Conservation (phyloP, 2,329 filamentous ascomycete genomes). For the Aciculosporium take region DNA sequence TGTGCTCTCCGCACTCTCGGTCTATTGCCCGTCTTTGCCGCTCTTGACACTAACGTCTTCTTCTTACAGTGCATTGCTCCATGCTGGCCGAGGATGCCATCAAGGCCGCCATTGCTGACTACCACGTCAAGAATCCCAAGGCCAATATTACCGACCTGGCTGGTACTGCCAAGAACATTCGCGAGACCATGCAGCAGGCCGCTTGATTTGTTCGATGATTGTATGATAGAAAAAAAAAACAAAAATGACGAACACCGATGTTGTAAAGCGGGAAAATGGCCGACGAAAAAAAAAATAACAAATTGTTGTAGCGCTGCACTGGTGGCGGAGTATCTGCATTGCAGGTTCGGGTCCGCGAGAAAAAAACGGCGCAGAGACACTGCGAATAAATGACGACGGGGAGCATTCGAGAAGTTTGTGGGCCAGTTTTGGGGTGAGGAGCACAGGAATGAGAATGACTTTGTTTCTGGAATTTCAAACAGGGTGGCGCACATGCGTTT, state of each 20-base stretch:
- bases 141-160: conserved; percentile 56
- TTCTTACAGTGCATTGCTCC: conserved; percentile 63
- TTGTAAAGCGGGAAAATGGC: background rate
- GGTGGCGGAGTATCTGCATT: background rate
- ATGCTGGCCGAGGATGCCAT: conserved; percentile 88
- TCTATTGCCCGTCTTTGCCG: conserved; percentile 13
- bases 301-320: too few species aligned
- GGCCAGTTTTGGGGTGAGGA: background rate
- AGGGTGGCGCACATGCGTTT: background rate
- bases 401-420: background rate
- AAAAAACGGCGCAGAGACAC: background rate
- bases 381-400: background rate
- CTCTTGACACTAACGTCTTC: background rate
- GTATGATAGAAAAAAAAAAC: conserved; percentile 1
- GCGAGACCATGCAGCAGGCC: conserved; percentile 8
- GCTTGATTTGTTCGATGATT: background rate
- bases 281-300: background rate
- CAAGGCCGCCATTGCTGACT: conserved; percentile 80
- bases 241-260: background rate
- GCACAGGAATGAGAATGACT: background rate
- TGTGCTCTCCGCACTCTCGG: conserved; percentile 21
- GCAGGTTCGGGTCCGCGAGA: background rate
- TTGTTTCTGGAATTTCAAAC: background rate
- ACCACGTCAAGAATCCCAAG: conserved; percentile 59
- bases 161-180: conserved; percentile 41